Evolutionary conservation across 2,329 filamentous ascomycete genomes (phyloP), one percentile per base, ranked within the genome.

Genomic region (Aspergillus sp.): DNA sequence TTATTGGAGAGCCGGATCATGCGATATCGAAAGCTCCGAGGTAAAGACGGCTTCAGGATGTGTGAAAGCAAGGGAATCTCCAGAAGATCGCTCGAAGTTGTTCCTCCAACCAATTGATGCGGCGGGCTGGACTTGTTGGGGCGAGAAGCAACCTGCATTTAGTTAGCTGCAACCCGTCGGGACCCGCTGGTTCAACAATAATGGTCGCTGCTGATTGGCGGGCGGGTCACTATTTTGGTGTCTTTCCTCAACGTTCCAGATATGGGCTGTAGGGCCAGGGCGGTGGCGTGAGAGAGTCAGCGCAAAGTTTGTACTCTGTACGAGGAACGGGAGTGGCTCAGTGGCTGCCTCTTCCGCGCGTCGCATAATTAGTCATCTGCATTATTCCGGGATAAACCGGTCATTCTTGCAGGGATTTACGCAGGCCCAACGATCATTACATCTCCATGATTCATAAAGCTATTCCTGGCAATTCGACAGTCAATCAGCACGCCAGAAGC

Each of bases 11-110:
- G 15, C 45, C 31, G 19, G 3, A 68, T 70, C 66, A 70, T 65
- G 12, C 40, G 52, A 19, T 39, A 53, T 41, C 48, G 27, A 63
- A 68, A 69, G 65, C 69, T 62, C 69, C 68, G 64, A 69, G 68
- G 66, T 63, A 31, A 45, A n/a, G 14, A 52, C 15, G 27, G 43
- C 15, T 54, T 17, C 56, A 14, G 19, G 37, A 50, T 50, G 50
- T 44, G 21, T 41, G 35, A 48, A 8, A 46, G 52, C 11, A 27
- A 50, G 27, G 19, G 44, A 11, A 15, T n/a, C 40, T 19, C n/a
- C 19, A 31, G 37, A 52, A 50, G 47, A 56, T 52, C 54, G 12
- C 35, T 37, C 12, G 19, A 46, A 46, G 23, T n/a, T 23, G 19
- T 23, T 7, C 19, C 14, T 53, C 56, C 50, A 50, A 56, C 41